Conservation (phyloP, 139 green algal species). For the Chlamydomonas sp. region DNA sequence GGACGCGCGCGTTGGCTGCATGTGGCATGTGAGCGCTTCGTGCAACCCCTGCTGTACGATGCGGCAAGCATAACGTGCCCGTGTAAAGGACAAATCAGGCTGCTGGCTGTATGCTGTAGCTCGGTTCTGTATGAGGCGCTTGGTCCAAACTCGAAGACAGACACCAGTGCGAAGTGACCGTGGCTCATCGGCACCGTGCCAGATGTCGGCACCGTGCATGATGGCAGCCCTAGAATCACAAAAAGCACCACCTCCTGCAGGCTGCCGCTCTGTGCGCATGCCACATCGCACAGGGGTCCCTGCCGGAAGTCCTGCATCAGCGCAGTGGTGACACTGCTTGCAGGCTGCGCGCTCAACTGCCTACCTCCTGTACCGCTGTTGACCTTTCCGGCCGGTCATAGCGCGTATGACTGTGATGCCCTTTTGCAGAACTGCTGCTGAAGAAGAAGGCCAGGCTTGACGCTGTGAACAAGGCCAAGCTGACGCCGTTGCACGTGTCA, state of each 20-base stretch:
- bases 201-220: too few species aligned
- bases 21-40: background rate
- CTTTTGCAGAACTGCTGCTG: conserved; percentile 17
- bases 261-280: background rate
- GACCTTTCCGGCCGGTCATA: too few species aligned
- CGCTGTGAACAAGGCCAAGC: conserved; percentile 27
- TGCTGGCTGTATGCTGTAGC: background rate
- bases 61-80: too few species aligned
- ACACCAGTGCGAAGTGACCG: too few species aligned
- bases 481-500: conserved; percentile 29
- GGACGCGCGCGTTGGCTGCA: background rate
- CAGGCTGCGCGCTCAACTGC: too few species aligned
- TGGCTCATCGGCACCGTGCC: too few species aligned
- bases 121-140: too few species aligned
- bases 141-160: too few species aligned
- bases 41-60: too few species aligned
- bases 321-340: background rate
- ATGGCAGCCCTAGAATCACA: background rate
- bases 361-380: too few species aligned
- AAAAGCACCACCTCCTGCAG: background rate
- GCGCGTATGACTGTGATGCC: background rate
- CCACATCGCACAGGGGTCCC: too few species aligned
- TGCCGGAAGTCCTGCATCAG: background rate
- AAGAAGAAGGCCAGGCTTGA: conserved; percentile 41
- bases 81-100: background rate